Evolutionary conservation across 1,139 yeast species (phyloP).

Genomic region (Nakaseomyces kungkrabaensis): DNA sequence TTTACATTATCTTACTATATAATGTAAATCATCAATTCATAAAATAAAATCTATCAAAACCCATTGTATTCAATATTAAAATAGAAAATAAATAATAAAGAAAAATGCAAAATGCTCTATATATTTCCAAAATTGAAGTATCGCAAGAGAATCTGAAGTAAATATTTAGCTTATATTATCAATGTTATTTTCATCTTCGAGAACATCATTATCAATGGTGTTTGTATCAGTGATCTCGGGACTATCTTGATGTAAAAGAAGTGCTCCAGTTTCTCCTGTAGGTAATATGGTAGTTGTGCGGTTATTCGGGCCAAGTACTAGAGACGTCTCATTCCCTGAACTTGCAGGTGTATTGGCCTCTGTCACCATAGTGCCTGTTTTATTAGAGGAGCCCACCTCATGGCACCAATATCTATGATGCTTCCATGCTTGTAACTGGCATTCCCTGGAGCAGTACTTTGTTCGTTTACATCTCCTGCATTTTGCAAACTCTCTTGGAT

Average conservation of each 20-base stretch:
- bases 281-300: constrained; percentile 4
- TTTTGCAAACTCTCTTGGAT: constrained; percentile 86
- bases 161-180: not conserved
- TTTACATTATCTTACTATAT: too few relatives aligned
- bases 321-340: not conserved
- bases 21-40: not conserved
- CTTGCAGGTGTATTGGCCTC: constrained; percentile 7
- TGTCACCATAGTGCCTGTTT: constrained; percentile 5
- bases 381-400: constrained; percentile 16
- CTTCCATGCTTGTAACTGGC: constrained; percentile 88
- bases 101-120: not conserved
- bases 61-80: too few relatives aligned
- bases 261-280: constrained; percentile 2
- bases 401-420: constrained; percentile 91
- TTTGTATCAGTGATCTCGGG: constrained; percentile 6
- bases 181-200: not conserved
- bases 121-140: too few relatives aligned
- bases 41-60: not conserved
- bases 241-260: not conserved
- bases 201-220: constrained; percentile 1
- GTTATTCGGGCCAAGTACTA: not conserved
- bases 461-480: constrained; percentile 92
- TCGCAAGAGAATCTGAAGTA: not conserved
- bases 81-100: not conserved
- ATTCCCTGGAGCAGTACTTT: constrained; percentile 85